Base-by-base conservation (phyloP, 345 rosid species). In the Acer negundo region DNA sequence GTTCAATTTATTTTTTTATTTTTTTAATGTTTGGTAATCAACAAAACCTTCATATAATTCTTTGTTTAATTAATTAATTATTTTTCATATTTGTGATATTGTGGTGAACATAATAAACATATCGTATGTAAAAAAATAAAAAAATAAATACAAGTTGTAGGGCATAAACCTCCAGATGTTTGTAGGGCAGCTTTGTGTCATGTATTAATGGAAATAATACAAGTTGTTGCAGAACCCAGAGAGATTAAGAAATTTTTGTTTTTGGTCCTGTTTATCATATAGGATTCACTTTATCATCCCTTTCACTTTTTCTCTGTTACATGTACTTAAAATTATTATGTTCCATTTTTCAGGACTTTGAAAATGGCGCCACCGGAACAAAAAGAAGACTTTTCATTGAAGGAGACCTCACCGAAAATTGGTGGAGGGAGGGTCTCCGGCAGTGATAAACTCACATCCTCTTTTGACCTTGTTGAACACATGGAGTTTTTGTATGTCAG, bases 151-250 rank as follows among this genome's bases (percentile, higher is more conserved):
- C 38, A 31, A 31, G 38, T 3, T 3, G 35, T 26, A 74, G 78
- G 79, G 79, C 80, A 83, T 76, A 85, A 26, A 26, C 28, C 1
- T 26, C 85, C 72, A 78, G 72, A 77, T 78, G 77, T 74, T 71
- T 82, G 87, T 78, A 63, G 86, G 87, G 89, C 84, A 80, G 89
- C 82, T 69, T 19, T 12, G 15, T 70, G 74, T 76, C 49, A 65
- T 69, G 70, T 42, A 82, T 83, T 80, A 88, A 82, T 82, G 83
- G 83, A 89, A 90, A 80, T 82, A 86, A 80, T 86, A 85, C 84
- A 86, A 85, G 83, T 82, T 87, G 91, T 65, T 74, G 85, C 74
- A 74, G 85, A 85, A 79, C 82, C 84, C 89, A 69, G 84, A 78
- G 82, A 80, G 76, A 82, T 74, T 87, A 31, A 73, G 80, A 84